Evolutionary conservation across 169 alveolate genomes (phyloP), one percentile per base, ranked within the genome.

Genomic region (Ichthyophthirius multifiliis): DNA sequence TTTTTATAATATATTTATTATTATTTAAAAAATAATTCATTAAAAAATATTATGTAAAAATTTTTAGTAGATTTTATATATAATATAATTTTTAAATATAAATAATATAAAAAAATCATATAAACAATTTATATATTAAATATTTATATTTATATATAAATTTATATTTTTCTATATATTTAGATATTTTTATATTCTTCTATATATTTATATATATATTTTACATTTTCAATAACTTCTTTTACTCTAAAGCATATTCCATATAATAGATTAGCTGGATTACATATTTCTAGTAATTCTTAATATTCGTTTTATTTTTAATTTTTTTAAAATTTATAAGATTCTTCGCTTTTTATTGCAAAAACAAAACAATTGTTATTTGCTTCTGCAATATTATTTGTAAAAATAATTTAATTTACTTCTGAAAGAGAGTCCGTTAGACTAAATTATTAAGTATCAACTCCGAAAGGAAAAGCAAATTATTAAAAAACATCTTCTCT

Each of bases 271-370:
- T 67, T 34, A 5, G 43, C 35, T 3, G 77, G 77, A 39, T 67
- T 67, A 23, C 77, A 67, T 37, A 67, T 67, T 31, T 67, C 55
- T 18, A 67, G 77, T 16, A 67, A 30, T 41, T 67, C 46, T 55
- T 55, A 23, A 27, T 55, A 62, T 15, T 67, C 77, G 5, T 35
- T 18, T 67, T 34, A 41, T 41, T 67, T 67, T 67, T 67, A 37
- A 5, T 55, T 55, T 55, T 55, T 67, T 37, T 67, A 55, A 27
- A 55, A 34, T 39, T 67, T 41, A 16, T 37, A 34, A 16, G 39
- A 34, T 67, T 67, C 43, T 37, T 67, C 18, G 12, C 64, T 35
- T 67, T 67, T 67, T 0, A 67, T 67, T 13, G 77, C 77, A 67
- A 67, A 67, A 3, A 39, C 77, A 41, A 34, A 67, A 23, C 77